phyloP scores from a whole-genome alignment of 495 filamentous ascomycete species.

The Hyaloscypha finlandica region DNA sequence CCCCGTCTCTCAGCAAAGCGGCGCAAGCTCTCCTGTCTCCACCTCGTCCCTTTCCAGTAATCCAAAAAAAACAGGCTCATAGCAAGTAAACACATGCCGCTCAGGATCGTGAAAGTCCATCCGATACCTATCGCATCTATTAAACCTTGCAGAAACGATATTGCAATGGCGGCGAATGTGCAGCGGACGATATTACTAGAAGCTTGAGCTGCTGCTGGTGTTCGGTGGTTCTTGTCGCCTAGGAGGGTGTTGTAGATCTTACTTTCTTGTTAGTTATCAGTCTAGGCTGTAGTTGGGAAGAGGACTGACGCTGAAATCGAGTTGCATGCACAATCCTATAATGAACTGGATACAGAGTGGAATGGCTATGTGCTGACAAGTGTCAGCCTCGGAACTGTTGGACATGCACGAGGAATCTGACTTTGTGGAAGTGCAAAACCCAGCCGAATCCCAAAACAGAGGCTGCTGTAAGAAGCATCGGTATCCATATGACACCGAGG shows the following conservation, averaged over 20 bases:
- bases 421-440: constrained; percentile 13
- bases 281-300: not conserved
- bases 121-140: not conserved
- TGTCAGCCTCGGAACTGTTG: not conserved
- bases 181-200: constrained; percentile 65
- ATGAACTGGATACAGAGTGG: constrained; percentile 47
- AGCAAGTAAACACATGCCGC: not conserved
- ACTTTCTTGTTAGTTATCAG: not conserved
- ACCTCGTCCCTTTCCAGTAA: not conserved
- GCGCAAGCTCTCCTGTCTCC: not conserved
- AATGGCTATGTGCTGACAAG: constrained; percentile 34
- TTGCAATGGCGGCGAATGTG: constrained; percentile 51
- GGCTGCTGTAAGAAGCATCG: not conserved
- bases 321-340: constrained; percentile 33
- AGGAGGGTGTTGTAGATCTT: constrained; percentile 13
- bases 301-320: constrained; percentile 2
- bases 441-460: constrained; percentile 21
- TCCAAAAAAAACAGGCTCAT: not conserved
- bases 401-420: not conserved
- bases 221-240: not conserved
- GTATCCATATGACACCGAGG: constrained; percentile 13
- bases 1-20: not conserved
- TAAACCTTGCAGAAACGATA: constrained; percentile 2
- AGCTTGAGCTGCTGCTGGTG: constrained; percentile 60
- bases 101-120: constrained; percentile 5